Conservation (phyloP, 2,329 filamentous ascomycete species). For the Venturia oleaginea region DNA sequence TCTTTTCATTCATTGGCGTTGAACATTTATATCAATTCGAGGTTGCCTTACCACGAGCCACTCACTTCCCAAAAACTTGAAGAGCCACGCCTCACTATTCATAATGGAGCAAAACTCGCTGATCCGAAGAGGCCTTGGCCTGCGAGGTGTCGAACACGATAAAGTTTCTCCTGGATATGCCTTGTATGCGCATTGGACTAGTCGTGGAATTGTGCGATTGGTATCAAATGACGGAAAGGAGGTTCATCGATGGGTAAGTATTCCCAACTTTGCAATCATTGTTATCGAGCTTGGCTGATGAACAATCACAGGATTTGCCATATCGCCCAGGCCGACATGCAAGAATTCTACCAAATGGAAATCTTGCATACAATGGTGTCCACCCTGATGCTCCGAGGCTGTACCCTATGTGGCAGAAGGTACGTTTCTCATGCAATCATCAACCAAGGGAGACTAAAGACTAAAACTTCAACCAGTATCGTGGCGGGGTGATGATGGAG, state of each 20-base stretch:
- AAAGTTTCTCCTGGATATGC: constrained; percentile 33
- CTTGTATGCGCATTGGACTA: constrained; percentile 35
- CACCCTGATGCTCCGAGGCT: constrained; percentile 31
- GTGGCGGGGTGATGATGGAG: constrained; percentile 38
- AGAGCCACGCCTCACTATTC: background rate
- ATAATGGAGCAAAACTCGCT: constrained; percentile 38
- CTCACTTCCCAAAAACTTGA: background rate
- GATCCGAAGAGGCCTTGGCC: constrained; percentile 32
- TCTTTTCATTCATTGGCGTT: background rate
- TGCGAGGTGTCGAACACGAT: constrained; percentile 31
- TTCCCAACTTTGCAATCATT: background rate
- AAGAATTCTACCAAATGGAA: constrained; percentile 35
- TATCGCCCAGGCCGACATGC: constrained; percentile 35
- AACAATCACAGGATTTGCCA: constrained; percentile 24
- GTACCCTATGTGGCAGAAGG: constrained; percentile 37
- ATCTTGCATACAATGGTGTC: constrained; percentile 36
- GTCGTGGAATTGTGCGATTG: constrained; percentile 29
- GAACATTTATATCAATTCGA: background rate
- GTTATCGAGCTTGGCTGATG: background rate
- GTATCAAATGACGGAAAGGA: constrained; percentile 34
- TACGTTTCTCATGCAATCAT: background rate
- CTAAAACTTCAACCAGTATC: constrained; percentile 24
- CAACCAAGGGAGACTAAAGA: background rate
- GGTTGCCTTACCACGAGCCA: background rate
- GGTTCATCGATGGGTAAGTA: constrained; percentile 31